Evolutionary conservation across 371 early-diverging fungal species (phyloP).

Genomic region (Haplosporangium sp.): DNA sequence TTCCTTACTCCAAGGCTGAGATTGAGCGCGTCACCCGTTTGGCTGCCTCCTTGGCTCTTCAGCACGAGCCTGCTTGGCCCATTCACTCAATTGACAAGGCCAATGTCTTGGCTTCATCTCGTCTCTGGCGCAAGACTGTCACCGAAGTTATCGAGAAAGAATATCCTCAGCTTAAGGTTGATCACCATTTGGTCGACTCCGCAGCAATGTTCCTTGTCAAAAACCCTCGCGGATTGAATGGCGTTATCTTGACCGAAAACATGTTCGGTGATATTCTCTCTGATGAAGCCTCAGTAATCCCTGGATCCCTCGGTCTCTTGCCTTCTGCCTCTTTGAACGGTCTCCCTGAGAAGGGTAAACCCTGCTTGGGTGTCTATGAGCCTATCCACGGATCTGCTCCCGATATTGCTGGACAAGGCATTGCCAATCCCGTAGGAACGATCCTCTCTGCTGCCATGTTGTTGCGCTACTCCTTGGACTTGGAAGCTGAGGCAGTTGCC

Average conservation of each 20-base stretch:
- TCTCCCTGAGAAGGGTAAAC: constrained; percentile 78
- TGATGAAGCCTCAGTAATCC: constrained; percentile 96
- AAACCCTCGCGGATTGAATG: constrained; percentile 91
- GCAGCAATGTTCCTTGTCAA: constrained; percentile 97
- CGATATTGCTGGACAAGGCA: constrained; percentile 95
- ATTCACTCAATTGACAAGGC: constrained; percentile 98
- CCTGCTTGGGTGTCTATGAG: constrained; percentile 92
- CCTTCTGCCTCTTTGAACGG: constrained; percentile 93
- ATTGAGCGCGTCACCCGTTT: constrained; percentile 94
- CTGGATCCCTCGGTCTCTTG: constrained; percentile 93
- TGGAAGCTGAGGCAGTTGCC: constrained; percentile 88
- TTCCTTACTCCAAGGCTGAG: constrained; percentile 91
- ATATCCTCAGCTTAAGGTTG: constrained; percentile 85
- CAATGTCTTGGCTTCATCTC: constrained; percentile 96
- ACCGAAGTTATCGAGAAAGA: constrained; percentile 87
- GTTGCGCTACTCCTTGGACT: constrained; percentile 91
- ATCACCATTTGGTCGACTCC: constrained; percentile 95
- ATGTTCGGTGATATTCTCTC: constrained; percentile 98
- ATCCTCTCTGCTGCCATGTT: constrained; percentile 96
- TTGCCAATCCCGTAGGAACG: constrained; percentile 97
- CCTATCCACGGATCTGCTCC: constrained; percentile 99
- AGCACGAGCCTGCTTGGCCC: constrained; percentile 82
- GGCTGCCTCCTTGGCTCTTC: constrained; percentile 85
- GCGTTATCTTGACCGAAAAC: constrained; percentile 96
- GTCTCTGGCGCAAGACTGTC: constrained; percentile 94